phyloP scores from a whole-genome alignment of 192 early-diverging fungal genomes.

The Radiomyces spectabilis region DNA sequence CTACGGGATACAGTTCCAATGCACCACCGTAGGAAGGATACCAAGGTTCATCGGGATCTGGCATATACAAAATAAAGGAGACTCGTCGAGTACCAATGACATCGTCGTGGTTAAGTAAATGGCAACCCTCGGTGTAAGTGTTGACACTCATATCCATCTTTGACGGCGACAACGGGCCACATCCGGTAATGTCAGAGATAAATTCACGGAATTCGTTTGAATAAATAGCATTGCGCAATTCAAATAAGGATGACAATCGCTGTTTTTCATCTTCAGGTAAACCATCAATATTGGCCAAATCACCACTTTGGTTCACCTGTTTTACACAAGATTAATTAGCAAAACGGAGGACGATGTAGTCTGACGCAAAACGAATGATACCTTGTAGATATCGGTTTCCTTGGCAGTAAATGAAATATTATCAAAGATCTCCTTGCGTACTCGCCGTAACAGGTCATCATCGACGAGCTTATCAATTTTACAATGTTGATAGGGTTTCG shows the following conservation, averaged over 20 bases:
- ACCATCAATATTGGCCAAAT: slow-evolving; percentile 75
- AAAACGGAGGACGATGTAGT: too few relatives aligned
- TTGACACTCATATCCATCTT: slow-evolving; percentile 73
- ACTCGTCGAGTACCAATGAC: slow-evolving; percentile 70
- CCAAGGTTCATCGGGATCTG: slow-evolving; percentile 56
- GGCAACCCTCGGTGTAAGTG: slow-evolving; percentile 60
- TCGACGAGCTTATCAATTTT: slow-evolving; percentile 50
- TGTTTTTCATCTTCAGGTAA: slow-evolving; percentile 45
- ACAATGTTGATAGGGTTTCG: slow-evolving; percentile 57
- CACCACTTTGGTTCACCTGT: slow-evolving; percentile 64
- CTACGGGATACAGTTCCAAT: slow-evolving; percentile 67
- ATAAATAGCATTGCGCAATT: slow-evolving; percentile 69
- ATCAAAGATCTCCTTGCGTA: slow-evolving; percentile 53
- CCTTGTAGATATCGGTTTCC: slow-evolving; percentile 80
- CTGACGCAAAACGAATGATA: too few relatives aligned
- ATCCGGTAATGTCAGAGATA: slow-evolving; percentile 57
- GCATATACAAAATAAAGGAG: slow-evolving; percentile 71
- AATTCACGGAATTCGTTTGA: slow-evolving; percentile 64
- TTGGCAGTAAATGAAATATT: slow-evolving; percentile 66
- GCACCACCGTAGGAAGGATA: slow-evolving; percentile 54
- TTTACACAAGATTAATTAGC: neutral
- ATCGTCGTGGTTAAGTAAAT: slow-evolving; percentile 74
- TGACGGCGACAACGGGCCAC: slow-evolving; percentile 56
- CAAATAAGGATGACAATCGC: slow-evolving; percentile 44
- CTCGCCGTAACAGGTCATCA: slow-evolving; percentile 52